Conservation (phyloP, 2,329 filamentous ascomycete genomes). For the Microsporum audouinii region DNA sequence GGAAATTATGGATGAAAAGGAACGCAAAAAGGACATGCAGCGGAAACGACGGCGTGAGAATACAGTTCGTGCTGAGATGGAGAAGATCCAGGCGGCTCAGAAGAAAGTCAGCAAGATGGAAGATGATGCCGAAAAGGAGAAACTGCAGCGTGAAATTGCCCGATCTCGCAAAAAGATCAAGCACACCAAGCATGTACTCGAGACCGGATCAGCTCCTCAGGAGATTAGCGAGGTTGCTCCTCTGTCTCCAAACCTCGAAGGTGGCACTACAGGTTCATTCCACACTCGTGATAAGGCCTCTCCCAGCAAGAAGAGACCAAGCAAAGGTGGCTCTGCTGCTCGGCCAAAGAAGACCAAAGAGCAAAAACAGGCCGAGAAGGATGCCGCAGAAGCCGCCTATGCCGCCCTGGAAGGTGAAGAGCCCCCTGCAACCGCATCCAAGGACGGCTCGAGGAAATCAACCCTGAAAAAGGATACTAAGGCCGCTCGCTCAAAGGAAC, state of each 20-base stretch:
- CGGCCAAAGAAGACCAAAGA: slow-evolving; percentile 80
- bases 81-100: slow-evolving; percentile 71
- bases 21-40: slow-evolving; percentile 99
- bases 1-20: slow-evolving; percentile 88
- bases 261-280: slow-evolving; percentile 76
- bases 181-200: slow-evolving; percentile 75
- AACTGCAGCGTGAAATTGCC: slow-evolving; percentile 73
- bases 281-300: slow-evolving; percentile 49
- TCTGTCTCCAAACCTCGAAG: slow-evolving; percentile 69
- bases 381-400: slow-evolving; percentile 76
- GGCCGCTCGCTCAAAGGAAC: slow-evolving; percentile 31
- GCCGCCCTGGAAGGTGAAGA: slow-evolving; percentile 49
- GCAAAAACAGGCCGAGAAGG: slow-evolving; percentile 57
- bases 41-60: slow-evolving; percentile 91
- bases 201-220: slow-evolving; percentile 65
- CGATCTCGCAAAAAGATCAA: slow-evolving; percentile 86
- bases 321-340: slow-evolving; percentile 39
- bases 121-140: slow-evolving; percentile 71
- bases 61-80: slow-evolving; percentile 74
- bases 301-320: slow-evolving; percentile 42
- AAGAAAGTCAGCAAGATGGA: slow-evolving; percentile 65
- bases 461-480: slow-evolving; percentile 35
- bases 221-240: slow-evolving; percentile 60
- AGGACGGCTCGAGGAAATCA: slow-evolving; percentile 42
- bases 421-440: slow-evolving; percentile 42